A percentile compares a stretch with the other conserved stretches of the same genome.
Conservation (phyloP, 176 grass and related monocot genomes). For the Carex parvula region DNA sequence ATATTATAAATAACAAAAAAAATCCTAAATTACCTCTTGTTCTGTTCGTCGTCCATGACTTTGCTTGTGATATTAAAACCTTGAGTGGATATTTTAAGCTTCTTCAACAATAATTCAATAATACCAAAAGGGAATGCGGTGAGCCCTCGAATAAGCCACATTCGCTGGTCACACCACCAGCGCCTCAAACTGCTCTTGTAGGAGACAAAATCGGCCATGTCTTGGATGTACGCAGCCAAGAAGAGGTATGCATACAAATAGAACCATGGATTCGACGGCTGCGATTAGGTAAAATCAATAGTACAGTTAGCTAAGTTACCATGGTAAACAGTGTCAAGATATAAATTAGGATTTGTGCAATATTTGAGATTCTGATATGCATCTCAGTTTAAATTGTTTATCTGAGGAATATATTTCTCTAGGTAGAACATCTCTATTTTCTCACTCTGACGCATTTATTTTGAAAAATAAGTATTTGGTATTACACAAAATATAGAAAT, state of each 20-base stretch:
- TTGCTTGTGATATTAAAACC: constrained; percentile 38
- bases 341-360: too few relatives aligned
- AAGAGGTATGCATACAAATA: constrained; percentile 49
- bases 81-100: constrained; percentile 25
- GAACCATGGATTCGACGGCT: constrained; percentile 41
- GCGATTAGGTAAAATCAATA: neutral
- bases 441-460: too few relatives aligned
- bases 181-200: neutral
- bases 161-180: constrained; percentile 26
- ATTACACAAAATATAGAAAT: too few relatives aligned
- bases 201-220: constrained; percentile 31
- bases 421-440: too few relatives aligned
- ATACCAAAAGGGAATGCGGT: neutral
- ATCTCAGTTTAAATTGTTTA: too few relatives aligned
- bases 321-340: neutral
- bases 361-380: too few relatives aligned
- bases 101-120: constrained; percentile 1
- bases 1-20: neutral
- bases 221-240: constrained; percentile 30
- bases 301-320: neutral
- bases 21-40: neutral
- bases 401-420: too few relatives aligned
- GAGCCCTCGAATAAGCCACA: constrained; percentile 16
- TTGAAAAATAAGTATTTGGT: too few relatives aligned
- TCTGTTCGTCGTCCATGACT: constrained; percentile 31